Percentiles rank a stretch among this genome's conserved stretches.
Evolutionary conservation across 2,329 filamentous ascomycete species (phyloP).

Genomic region (Colletotrichum limetticola): DNA sequence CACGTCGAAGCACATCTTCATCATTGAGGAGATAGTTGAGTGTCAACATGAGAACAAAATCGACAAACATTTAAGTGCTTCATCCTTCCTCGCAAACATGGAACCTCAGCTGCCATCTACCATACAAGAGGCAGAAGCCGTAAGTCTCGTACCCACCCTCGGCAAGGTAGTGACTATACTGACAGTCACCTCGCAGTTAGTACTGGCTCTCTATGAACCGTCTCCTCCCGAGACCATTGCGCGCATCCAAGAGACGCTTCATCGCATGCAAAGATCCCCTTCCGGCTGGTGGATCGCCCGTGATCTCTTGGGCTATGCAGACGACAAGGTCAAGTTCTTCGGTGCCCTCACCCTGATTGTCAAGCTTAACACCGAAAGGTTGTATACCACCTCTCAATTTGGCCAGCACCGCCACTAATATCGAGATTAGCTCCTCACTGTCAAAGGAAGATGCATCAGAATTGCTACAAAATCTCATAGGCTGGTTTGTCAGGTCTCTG

Average conservation of each 20-base stretch:
- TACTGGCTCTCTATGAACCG: conserved; percentile 64
- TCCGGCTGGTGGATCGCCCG: conserved; percentile 90
- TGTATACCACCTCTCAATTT: conserved; percentile 39
- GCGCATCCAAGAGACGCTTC: conserved; percentile 76
- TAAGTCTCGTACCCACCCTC: conserved; percentile 4
- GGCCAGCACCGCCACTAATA: conserved; percentile 12
- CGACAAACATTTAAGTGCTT: neutral
- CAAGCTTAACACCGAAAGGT: conserved; percentile 94
- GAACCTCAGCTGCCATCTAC: conserved; percentile 29
- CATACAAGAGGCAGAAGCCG: conserved; percentile 29
- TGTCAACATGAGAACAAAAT: neutral
- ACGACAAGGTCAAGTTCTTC: conserved; percentile 88
- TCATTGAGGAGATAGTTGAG: too few relatives aligned
- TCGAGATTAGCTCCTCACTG: conserved; percentile 55
- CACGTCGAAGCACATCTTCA: neutral
- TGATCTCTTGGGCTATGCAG: conserved; percentile 73
- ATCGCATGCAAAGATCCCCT: conserved; percentile 80
- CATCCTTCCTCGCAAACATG: conserved; percentile 6
- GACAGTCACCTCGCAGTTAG: conserved; percentile 47
- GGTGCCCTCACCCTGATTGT: conserved; percentile 92
- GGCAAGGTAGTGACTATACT: neutral
- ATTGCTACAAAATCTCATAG: conserved; percentile 69
- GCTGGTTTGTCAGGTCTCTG: conserved; percentile 70
- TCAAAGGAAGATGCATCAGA: conserved; percentile 67
- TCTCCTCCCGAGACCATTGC: conserved; percentile 59